Evolutionary conservation across 371 early-diverging fungal species (phyloP), one percentile per base, ranked within the genome.

Genomic region (Rhizopus delemar): DNA sequence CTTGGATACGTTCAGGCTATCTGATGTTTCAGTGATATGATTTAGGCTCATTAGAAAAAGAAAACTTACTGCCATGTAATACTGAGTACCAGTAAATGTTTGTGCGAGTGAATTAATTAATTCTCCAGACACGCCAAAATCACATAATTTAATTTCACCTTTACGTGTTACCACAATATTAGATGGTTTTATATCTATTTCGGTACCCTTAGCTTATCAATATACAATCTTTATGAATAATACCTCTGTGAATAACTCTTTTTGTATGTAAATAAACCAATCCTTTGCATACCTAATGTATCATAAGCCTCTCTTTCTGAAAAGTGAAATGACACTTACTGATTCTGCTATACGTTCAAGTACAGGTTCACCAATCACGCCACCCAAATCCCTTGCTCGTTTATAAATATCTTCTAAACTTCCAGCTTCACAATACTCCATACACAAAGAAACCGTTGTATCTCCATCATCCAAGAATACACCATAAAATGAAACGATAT

Each of bases 121-220:
- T 72, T 95, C 91, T 12, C 94, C 94, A 22, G 91, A 90, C 4
- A 97, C 96, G 43, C 97, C 97, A 74, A 98, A 96, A 75, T 98
- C 99, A 63, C 95, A 94, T 9, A 98, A 78, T 69, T 97, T 98
- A 65, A 98, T 90, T 53, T 92, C 79, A 36, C 99, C 99, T 16
- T 78, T 75, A 53, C 90, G 81, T 28, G 90, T 92, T 5, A 93
- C 82, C 57, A 96, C 71, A 53, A 96, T 92, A 70, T 96, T 96
- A 38, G 91, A 91, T 0, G 97, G 96, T 70, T 96, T 95, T 63
- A 96, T 88, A 62, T 93, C 94, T 69, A 57, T 45, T 13, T 5
- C 11, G n/a, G n/a, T 43, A 8, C 52, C 16, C 48, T 51, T 41
- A 7, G 29, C 13, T 46, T 46, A 53, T 13, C 34, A 28, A 29